Evolutionary conservation across 2,329 filamentous ascomycete species (phyloP).

Genomic region (Xylaria sp.): DNA sequence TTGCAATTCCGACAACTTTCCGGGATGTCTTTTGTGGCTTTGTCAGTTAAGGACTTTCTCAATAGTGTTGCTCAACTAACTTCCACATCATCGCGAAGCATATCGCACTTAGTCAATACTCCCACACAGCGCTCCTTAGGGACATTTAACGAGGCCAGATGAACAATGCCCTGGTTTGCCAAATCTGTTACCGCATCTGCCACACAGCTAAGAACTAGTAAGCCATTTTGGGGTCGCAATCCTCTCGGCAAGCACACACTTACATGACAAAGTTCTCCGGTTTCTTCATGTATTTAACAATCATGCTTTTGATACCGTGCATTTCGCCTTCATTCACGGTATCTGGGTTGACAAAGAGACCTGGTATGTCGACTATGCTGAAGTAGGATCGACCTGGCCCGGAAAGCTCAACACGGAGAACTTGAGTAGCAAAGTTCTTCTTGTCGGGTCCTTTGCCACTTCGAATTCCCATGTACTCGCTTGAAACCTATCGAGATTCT

Average conservation of each 20-base stretch:
- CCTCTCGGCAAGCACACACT: conserved; percentile 27
- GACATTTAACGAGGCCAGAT: conserved; percentile 45
- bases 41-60: not conserved
- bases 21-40: not conserved
- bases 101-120: conserved; percentile 55
- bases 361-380: conserved; percentile 54
- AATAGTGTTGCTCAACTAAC: conserved; percentile 11
- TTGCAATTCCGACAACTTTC: conserved; percentile 36
- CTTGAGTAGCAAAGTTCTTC: conserved; percentile 53
- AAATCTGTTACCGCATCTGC: conserved; percentile 50
- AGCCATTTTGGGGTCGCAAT: conserved; percentile 1
- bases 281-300: conserved; percentile 52
- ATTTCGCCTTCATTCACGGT: conserved; percentile 49
- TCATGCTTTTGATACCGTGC: conserved; percentile 48
- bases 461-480: conserved; percentile 49
- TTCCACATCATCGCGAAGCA: conserved; percentile 36
- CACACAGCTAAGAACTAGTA: conserved; percentile 47
- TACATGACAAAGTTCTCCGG: conserved; percentile 54
- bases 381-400: conserved; percentile 53
- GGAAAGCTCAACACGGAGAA: conserved; percentile 53
- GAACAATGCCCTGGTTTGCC: conserved; percentile 48
- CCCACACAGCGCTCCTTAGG: conserved; percentile 50
- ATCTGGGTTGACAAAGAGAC: conserved; percentile 45
- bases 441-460: conserved; percentile 38
- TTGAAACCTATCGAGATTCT: conserved; percentile 42